Conservation (phyloP, 768 basidiomycete species). For the Boletus tylopilopsis region DNA sequence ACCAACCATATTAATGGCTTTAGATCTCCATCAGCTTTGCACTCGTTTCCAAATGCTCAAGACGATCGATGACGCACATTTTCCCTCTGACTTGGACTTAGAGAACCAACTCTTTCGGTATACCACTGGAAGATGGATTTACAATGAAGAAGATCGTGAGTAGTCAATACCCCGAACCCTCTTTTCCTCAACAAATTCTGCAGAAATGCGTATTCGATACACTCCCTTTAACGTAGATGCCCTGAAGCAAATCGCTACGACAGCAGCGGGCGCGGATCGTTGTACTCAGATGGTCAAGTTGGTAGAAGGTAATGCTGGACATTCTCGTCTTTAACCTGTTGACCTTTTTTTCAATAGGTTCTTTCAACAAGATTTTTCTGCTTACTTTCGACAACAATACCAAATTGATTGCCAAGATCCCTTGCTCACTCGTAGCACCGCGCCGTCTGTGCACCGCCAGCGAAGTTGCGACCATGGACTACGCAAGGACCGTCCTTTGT, state of each 20-base stretch:
- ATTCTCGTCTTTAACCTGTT: no score
- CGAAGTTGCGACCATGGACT: slow-evolving; percentile 37
- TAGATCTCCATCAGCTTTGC: no score
- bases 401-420: slow-evolving; percentile 14
- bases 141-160: slow-evolving; percentile 8
- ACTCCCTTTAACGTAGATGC: slow-evolving; percentile 16
- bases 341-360: slow-evolving; percentile 1
- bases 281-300: slow-evolving; percentile 19
- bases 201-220: neutral
- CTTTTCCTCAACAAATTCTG: neutral
- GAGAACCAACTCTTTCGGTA: neutral
- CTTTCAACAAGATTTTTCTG: slow-evolving; percentile 13
- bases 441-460: slow-evolving; percentile 30
- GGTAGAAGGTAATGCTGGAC: slow-evolving; percentile 3
- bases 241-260: slow-evolving; percentile 14
- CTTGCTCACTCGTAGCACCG: slow-evolving; percentile 25
- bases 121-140: slow-evolving; percentile 8
- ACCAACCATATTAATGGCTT: no score
- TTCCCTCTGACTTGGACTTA: no score
- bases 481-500: slow-evolving; percentile 21
- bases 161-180: neutral
- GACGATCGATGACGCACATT: no score
- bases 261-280: slow-evolving; percentile 4
- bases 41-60: no score
- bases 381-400: slow-evolving; percentile 11